Evolutionary conservation across 2,329 filamentous ascomycete genomes (phyloP).

Genomic region (Colletotrichum sp.): DNA sequence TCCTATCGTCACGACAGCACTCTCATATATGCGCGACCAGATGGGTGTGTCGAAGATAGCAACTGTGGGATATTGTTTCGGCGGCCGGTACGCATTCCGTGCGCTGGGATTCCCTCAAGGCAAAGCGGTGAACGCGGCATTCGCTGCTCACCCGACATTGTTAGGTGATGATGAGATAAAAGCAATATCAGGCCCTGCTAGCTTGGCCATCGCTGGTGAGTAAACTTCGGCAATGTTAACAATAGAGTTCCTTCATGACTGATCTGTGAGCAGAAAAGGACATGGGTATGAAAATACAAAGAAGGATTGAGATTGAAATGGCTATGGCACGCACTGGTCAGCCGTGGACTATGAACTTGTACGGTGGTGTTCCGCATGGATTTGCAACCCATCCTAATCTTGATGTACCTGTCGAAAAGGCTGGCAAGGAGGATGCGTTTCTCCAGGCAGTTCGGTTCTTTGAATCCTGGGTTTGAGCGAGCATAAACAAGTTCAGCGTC

Average conservation of each 20-base stretch:
- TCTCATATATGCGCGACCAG: slow-evolving; percentile 49
- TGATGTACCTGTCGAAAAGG: slow-evolving; percentile 56
- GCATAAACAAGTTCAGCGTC: not conserved
- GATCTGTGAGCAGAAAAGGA: slow-evolving; percentile 54
- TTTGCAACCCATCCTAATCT: slow-evolving; percentile 74
- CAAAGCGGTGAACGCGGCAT: slow-evolving; percentile 61
- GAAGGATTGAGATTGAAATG: slow-evolving; percentile 39
- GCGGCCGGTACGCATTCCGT: slow-evolving; percentile 63
- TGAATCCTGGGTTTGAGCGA: slow-evolving; percentile 48
- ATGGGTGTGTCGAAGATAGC: slow-evolving; percentile 58
- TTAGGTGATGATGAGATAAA: slow-evolving; percentile 64
- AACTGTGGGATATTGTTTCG: slow-evolving; percentile 69
- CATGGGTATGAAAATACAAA: slow-evolving; percentile 58
- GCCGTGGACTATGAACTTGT: slow-evolving; percentile 46
- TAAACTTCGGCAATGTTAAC: not conserved
- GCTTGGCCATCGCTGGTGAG: slow-evolving; percentile 65
- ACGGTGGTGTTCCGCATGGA: slow-evolving; percentile 71
- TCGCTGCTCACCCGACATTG: slow-evolving; percentile 68
- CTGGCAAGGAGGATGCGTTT: slow-evolving; percentile 81
- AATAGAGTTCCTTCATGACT: not conserved
- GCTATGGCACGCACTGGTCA: not conserved
- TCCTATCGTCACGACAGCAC: slow-evolving; percentile 46
- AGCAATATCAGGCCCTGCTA: slow-evolving; percentile 60
- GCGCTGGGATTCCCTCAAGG: slow-evolving; percentile 48
- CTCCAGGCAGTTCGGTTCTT: slow-evolving; percentile 79